These are phyloP conservation scores for Yamadazyma jaroonii DNA, from an alignment of 1,139 yeast genomes.

Conservation along the genomic window DNA sequence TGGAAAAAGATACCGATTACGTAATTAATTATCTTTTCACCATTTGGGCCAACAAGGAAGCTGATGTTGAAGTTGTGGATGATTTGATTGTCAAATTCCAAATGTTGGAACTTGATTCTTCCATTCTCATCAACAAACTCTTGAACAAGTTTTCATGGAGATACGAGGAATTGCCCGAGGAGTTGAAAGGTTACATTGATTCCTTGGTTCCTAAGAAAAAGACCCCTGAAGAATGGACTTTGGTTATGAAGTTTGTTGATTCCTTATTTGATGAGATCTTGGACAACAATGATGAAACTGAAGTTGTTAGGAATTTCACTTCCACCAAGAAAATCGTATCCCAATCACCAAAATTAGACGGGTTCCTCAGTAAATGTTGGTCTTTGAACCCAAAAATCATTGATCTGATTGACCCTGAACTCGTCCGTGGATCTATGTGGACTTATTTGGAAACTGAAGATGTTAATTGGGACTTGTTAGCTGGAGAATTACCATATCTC, in stretches of 20 bases:
- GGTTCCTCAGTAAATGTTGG: constrained; percentile 4
- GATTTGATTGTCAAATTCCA: constrained; percentile 29
- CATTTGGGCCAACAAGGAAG: constrained; percentile 13
- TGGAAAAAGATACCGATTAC: constrained; percentile 23
- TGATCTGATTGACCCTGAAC: not conserved
- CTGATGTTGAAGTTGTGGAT: constrained; percentile 21
- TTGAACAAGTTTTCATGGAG: constrained; percentile 8
- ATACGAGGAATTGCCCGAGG: constrained; percentile 10
- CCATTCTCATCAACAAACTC: constrained; percentile 8
- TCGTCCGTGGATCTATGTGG: constrained; percentile 15
- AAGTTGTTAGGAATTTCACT: constrained; percentile 1
- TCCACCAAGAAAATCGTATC: not conserved
- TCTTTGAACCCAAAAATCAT: constrained; percentile 6
- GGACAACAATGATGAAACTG: not conserved
- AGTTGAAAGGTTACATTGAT: constrained; percentile 8
- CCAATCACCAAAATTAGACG: not conserved
- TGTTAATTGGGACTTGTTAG: constrained; percentile 15
- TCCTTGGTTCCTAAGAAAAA: constrained; percentile 8
- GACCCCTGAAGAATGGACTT: constrained; percentile 14
- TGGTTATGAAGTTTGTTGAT: constrained; percentile 14
- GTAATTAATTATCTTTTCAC: constrained; percentile 23
- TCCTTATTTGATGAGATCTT: not conserved
- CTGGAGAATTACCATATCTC: constrained; percentile 11
- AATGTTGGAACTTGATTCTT: constrained; percentile 18
- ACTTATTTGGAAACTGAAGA: constrained; percentile 13